These are phyloP conservation scores for Leccinum subgranulosum DNA, from an alignment of 768 basidiomycete species.

Conservation along the genomic window DNA sequence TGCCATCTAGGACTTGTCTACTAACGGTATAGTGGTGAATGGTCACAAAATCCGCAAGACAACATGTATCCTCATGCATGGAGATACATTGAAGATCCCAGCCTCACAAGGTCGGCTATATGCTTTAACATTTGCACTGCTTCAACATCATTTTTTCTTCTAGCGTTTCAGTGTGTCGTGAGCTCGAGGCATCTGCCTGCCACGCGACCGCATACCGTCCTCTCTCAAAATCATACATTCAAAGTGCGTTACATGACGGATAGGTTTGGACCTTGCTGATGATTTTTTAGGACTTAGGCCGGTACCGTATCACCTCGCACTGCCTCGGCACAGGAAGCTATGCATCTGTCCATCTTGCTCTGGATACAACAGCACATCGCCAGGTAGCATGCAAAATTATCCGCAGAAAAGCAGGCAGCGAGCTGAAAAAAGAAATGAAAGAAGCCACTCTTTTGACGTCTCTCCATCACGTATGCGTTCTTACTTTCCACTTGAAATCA, in stretches of 20 bases:
- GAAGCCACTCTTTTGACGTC: conserved; percentile 73
- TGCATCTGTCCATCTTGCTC: conserved; percentile 76
- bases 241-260: conserved; percentile 40
- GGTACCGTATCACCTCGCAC: conserved; percentile 73
- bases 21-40: conserved; percentile 73
- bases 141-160: neutral
- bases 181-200: conserved; percentile 47
- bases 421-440: conserved; percentile 58
- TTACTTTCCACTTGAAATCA: neutral
- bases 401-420: conserved; percentile 48
- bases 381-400: conserved; percentile 88
- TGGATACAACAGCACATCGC: conserved; percentile 57
- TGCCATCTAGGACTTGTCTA: conserved; percentile 60
- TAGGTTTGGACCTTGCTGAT: neutral
- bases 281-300: conserved; percentile 51
- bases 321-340: conserved; percentile 80
- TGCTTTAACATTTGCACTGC: neutral
- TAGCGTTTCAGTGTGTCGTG: conserved; percentile 68
- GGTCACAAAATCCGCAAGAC: conserved; percentile 63
- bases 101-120: conserved; percentile 52
- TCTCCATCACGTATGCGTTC: conserved; percentile 59
- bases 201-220: conserved; percentile 59
- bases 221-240: conserved; percentile 48
- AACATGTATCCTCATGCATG: conserved; percentile 73
- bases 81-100: conserved; percentile 67